Conservation (phyloP, 179 eudicot genomes). For the Amaranthus tricolor region DNA sequence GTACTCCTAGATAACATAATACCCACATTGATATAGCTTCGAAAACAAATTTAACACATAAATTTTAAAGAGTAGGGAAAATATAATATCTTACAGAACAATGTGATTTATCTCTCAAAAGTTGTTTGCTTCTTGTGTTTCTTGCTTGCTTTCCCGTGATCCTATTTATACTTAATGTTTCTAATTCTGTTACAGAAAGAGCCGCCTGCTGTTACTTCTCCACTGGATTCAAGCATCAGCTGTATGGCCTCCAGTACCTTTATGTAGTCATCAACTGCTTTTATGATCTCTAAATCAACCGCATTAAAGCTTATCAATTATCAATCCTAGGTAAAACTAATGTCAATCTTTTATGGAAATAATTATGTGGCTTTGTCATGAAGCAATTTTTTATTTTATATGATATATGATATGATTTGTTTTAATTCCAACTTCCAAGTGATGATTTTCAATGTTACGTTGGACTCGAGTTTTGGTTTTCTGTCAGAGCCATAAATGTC, state of each 20-base stretch:
- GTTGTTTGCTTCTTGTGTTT: background rate
- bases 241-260: background rate
- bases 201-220: background rate
- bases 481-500: no score
- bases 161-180: background rate
- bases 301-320: background rate
- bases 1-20: no score
- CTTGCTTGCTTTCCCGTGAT: background rate
- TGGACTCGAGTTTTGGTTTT: no score
- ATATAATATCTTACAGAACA: slow-evolving; percentile 3
- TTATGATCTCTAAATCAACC: background rate
- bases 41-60: background rate
- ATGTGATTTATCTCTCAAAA: background rate
- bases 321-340: background rate
- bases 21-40: background rate
- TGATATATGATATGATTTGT: no score
- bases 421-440: no score
- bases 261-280: background rate
- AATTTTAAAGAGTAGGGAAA: slow-evolving; percentile 10
- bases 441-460: background rate
- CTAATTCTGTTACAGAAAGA: slow-evolving; percentile 1
- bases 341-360: background rate
- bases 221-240: background rate
- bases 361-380: background rate
- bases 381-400: no score